A percentile compares a stretch with the other conserved stretches of the same genome.
Conservation (phyloP, 2,329 filamentous ascomycete genomes). For the Biscogniauxia mediterranea region DNA sequence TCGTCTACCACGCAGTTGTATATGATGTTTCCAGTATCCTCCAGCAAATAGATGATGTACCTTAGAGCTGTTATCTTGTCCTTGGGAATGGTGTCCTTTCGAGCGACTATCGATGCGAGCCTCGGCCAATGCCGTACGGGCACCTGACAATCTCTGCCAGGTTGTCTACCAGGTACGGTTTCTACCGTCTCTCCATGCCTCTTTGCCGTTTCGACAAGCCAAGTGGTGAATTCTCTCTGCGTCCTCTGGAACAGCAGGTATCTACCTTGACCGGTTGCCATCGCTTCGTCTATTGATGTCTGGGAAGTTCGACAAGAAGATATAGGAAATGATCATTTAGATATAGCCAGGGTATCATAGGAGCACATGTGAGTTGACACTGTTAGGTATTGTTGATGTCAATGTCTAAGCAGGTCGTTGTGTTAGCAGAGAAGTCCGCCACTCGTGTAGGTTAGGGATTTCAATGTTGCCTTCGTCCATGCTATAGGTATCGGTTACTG, state of each 20-base stretch:
- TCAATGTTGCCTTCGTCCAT: background rate
- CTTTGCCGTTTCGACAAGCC: background rate
- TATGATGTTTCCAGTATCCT: background rate
- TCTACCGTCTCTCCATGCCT: background rate
- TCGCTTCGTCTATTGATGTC: background rate
- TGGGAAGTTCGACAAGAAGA: background rate
- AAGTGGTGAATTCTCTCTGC: background rate
- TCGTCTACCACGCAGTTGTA: background rate
- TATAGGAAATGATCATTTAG: background rate
- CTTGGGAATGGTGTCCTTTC: background rate
- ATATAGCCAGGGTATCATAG: background rate
- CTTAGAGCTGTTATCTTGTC: background rate
- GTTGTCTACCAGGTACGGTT: background rate
- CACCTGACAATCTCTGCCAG: background rate
- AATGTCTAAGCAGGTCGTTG: background rate
- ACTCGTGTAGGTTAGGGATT: no score
- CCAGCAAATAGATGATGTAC: background rate
- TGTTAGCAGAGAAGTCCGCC: no score
- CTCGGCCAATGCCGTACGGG: background rate
- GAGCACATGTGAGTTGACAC: background rate
- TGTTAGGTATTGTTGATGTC: background rate
- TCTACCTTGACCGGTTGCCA: background rate
- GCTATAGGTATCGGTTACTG: no score
- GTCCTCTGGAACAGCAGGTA: background rate
- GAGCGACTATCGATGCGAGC: background rate